Percentiles rank a stretch among this genome's conserved stretches.
Conservation (phyloP, 305 asterid species). For the Fraxinus paxiana region DNA sequence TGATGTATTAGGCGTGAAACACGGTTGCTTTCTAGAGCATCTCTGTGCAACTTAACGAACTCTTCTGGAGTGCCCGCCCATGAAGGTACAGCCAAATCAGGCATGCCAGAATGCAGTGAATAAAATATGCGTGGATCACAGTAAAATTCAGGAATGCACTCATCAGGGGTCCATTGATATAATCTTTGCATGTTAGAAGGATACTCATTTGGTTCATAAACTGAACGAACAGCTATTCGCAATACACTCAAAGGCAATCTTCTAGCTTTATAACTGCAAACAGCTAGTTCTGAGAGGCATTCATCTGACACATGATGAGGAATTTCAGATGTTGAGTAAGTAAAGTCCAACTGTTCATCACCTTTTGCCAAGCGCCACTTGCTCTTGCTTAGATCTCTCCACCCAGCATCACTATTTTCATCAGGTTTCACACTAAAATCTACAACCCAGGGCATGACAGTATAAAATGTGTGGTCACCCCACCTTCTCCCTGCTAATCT, state of each 20-base stretch:
- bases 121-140: slow-evolving; percentile 76
- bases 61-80: slow-evolving; percentile 89
- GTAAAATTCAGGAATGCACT: slow-evolving; percentile 96
- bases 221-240: slow-evolving; percentile 88
- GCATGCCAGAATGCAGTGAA: slow-evolving; percentile 89
- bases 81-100: slow-evolving; percentile 85
- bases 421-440: slow-evolving; percentile 81
- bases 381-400: slow-evolving; percentile 95
- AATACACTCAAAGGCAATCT: slow-evolving; percentile 83
- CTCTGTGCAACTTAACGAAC: slow-evolving; percentile 80
- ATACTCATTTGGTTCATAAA: slow-evolving; percentile 97
- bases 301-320: slow-evolving; percentile 98
- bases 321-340: slow-evolving; percentile 89
- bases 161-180: slow-evolving; percentile 98
- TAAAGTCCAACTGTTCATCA: slow-evolving; percentile 96
- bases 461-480: slow-evolving; percentile 88
- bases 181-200: slow-evolving; percentile 95
- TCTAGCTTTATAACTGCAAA: slow-evolving; percentile 98
- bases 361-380: slow-evolving; percentile 99
- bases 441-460: slow-evolving; percentile 93
- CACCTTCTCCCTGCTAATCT: slow-evolving; percentile 92
- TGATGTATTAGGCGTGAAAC: slow-evolving; percentile 76
- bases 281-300: slow-evolving; percentile 97
- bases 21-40: slow-evolving; percentile 68
- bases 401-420: slow-evolving; percentile 60